Evolutionary conservation across 164 flowering plant genomes (phyloP).

Genomic region (Magnolia changhungtana): DNA sequence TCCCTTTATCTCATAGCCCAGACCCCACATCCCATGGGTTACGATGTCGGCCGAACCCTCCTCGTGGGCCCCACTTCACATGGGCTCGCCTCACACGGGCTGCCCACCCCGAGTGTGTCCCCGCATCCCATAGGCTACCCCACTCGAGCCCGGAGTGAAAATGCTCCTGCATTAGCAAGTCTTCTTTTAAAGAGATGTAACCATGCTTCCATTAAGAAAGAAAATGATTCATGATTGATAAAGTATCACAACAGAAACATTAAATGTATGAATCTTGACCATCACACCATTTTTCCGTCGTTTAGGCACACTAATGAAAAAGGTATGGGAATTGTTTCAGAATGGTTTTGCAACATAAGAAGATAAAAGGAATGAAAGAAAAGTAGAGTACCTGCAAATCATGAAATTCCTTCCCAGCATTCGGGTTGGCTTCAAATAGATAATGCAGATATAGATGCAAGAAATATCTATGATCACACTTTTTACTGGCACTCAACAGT

Average conservation of each 20-base stretch:
- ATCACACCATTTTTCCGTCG: background rate
- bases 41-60: no score
- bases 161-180: background rate
- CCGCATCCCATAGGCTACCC: no score
- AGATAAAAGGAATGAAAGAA: background rate
- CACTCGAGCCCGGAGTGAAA: no score
- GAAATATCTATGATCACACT: slow-evolving; percentile 70
- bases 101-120: no score
- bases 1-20: no score
- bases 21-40: no score
- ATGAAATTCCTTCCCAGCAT: slow-evolving; percentile 90
- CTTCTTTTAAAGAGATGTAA: background rate
- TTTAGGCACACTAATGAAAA: background rate
- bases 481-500: slow-evolving; percentile 51
- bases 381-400: slow-evolving; percentile 79
- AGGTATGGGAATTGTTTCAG: background rate
- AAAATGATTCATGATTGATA: no score
- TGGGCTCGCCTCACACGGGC: no score
- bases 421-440: slow-evolving; percentile 68
- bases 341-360: background rate
- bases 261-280: background rate
- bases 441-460: slow-evolving; percentile 85
- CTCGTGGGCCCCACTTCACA: no score
- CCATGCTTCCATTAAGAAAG: background rate
- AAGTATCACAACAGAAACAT: background rate